These are phyloP conservation scores for Talaromyces nanjingensis DNA, from an alignment of 495 filamentous ascomycete species.

Conservation along the genomic window DNA sequence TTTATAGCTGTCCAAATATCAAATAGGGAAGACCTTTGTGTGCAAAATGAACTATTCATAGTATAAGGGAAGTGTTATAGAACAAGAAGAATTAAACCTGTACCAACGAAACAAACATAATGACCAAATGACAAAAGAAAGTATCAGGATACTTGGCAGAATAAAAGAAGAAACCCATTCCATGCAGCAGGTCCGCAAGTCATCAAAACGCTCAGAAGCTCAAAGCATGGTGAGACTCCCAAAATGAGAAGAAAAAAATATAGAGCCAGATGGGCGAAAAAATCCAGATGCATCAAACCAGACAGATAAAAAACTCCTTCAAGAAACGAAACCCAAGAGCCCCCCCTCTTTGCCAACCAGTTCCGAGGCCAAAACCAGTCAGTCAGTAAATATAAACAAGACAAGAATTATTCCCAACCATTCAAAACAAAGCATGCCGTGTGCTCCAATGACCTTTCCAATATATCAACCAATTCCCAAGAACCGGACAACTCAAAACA, in stretches of 20 bases:
- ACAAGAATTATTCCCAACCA: constrained; percentile 2
- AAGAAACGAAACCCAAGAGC: background rate
- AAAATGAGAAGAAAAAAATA: constrained; percentile 15
- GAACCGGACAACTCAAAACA: background rate
- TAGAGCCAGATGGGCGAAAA: background rate
- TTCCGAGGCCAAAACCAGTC: background rate
- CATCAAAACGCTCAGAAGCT: constrained; percentile 10
- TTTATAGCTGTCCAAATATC: background rate
- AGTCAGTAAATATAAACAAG: background rate
- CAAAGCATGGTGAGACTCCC: constrained; percentile 15
- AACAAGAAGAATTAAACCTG: constrained; percentile 1
- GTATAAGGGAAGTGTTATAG: background rate
- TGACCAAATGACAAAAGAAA: background rate
- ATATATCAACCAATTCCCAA: constrained; percentile 5
- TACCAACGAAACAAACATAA: background rate
- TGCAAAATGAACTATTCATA: background rate
- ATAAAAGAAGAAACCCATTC: constrained; percentile 3
- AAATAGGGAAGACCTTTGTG: background rate
- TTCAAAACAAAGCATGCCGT: background rate
- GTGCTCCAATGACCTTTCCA: constrained; percentile 2
- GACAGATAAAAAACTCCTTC: constrained; percentile 2
- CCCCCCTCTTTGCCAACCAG: constrained; percentile 2
- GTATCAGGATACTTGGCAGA: background rate
- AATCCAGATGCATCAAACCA: constrained; percentile 5
- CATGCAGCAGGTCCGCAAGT: background rate